Evolutionary conservation across 2,329 filamentous ascomycete species (phyloP).

Genomic region (Metarhizium humberi): DNA sequence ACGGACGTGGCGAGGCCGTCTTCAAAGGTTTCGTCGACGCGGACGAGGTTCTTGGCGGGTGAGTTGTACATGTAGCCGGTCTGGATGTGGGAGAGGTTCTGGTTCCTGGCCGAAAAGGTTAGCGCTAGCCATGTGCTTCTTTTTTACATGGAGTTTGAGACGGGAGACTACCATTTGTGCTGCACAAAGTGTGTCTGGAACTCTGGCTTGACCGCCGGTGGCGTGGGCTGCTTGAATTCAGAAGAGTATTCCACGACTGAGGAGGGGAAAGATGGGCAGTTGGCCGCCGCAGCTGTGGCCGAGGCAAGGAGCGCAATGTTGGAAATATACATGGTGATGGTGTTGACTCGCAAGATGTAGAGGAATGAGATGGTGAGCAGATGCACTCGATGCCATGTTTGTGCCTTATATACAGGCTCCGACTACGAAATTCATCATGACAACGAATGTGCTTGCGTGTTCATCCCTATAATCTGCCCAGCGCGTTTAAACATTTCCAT

Average conservation of each 20-base stretch:
- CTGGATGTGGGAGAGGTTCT: constrained; percentile 28
- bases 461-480: neutral
- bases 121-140: neutral
- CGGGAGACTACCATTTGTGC: constrained; percentile 23
- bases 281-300: neutral
- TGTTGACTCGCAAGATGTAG: no score
- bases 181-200: constrained; percentile 25
- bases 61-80: constrained; percentile 26
- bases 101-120: constrained; percentile 17
- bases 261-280: constrained; percentile 15
- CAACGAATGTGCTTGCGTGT: neutral
- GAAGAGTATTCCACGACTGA: constrained; percentile 20
- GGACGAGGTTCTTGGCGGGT: constrained; percentile 18
- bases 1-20: constrained; percentile 18
- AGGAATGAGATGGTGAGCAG: neutral
- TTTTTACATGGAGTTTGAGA: no score
- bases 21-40: constrained; percentile 21
- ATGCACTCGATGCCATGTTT: neutral
- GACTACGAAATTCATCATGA: neutral
- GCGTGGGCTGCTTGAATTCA: constrained; percentile 21
- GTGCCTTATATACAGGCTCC: neutral
- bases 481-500: neutral
- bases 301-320: neutral
- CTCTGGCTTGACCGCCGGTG: constrained; percentile 21
- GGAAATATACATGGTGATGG: neutral